Base-by-base conservation (phyloP, 352 stramenopile species). In the Phytophthora macrochlamydospora region DNA sequence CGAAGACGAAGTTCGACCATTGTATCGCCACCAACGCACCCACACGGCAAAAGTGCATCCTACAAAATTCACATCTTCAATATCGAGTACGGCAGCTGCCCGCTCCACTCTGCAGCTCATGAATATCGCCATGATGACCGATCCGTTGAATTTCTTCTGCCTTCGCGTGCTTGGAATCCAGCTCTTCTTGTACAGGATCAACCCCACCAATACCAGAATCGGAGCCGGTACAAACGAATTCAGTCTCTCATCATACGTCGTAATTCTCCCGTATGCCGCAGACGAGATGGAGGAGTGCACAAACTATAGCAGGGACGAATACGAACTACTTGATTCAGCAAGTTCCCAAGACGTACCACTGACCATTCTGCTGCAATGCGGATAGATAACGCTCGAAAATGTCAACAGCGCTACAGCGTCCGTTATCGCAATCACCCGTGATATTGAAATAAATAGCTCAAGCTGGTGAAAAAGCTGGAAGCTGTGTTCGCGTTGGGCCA, bases 121-220 rank as follows among this genome's bases (percentile, higher is more conserved):
- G 64, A 83, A 83, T 37, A 67, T 78, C 32, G 66, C 71, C 9
- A 83, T 80, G 74, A 80, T 83, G 71, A 83, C 68, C 28, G 74
- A 83, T 28, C 71, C 74, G 44, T 78, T 59, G 68, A 76, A 68
- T 45, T 61, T 79, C 53, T 56, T 69, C 4, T 67, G 61, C 7
- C 46, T 82, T 2, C 55, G 62, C 3, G 32, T 80, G 33, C 18
- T 78, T n/a, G 74, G 74, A 0, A 30, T 63, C 13, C 43, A 71
- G 3, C 53, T 81, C 11, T 79, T 75, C 62, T 57, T 79, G 24
- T 81, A 81, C 56, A 56, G 64, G 38, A 63, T 60, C 59, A 38
- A 51, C 14, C 11, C 45, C 7, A 18, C 12, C 51, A 6, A 9
- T 11, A 40, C 35, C 35, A 11, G 9, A 8, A 33, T 40, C 57